Evolutionary conservation across 1,284 basidiomycete genomes (phyloP).

Genomic region (Volvariella volvacea): DNA sequence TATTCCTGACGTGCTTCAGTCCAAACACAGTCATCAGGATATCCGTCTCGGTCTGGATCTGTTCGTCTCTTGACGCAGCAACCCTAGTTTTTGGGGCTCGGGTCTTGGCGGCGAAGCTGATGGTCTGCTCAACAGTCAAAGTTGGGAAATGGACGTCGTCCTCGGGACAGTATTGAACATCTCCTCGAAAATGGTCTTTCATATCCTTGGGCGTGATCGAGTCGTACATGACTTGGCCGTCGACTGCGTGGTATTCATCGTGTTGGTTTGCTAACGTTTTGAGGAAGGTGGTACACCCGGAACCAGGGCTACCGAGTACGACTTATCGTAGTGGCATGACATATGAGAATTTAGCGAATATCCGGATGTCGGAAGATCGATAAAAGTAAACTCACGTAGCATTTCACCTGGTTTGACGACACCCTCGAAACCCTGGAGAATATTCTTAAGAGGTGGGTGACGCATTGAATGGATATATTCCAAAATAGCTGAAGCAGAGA

Average conservation of each 20-base stretch:
- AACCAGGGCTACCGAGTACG: constrained; percentile 53
- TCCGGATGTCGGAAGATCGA: neutral
- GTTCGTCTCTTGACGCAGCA: constrained; percentile 36
- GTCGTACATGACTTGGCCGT: constrained; percentile 59
- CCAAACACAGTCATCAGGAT: constrained; percentile 66
- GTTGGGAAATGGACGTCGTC: constrained; percentile 69
- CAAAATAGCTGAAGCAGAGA: constrained; percentile 25
- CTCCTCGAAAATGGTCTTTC: constrained; percentile 46
- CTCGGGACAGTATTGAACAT: constrained; percentile 55
- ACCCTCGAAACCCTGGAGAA: constrained; percentile 38
- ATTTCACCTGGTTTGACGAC: constrained; percentile 45
- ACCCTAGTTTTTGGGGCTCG: constrained; percentile 44
- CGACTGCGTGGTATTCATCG: constrained; percentile 44
- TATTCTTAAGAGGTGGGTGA: constrained; percentile 33
- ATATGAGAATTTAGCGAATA: neutral
- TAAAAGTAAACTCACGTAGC: constrained; percentile 29
- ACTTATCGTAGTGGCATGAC: constrained; percentile 22
- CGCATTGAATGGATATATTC: constrained; percentile 21
- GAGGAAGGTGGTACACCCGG: constrained; percentile 54
- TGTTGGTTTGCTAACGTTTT: constrained; percentile 53
- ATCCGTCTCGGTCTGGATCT: constrained; percentile 33
- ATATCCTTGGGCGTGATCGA: constrained; percentile 46
- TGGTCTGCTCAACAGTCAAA: constrained; percentile 59
- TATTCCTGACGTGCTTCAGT: constrained; percentile 49
- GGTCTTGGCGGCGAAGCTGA: constrained; percentile 50